Base-by-base conservation (phyloP, 306 rosid genomes). In the Astragalus glycyphyllos region DNA sequence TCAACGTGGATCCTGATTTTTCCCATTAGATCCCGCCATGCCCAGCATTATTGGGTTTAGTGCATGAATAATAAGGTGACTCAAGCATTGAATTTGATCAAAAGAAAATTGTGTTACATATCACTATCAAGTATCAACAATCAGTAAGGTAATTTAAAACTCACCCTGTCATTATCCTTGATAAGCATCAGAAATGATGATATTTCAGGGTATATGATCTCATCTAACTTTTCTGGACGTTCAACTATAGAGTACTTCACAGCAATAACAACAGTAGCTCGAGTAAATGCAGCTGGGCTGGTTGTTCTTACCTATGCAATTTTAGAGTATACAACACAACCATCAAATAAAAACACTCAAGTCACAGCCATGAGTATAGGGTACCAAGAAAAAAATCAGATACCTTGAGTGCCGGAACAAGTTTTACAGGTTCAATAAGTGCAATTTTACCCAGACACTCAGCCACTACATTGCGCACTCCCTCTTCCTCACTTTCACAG, bases 381-480 rank as follows among this genome's bases (percentile, higher is more conserved):
- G 63, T 67, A 61, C 67, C 34, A 42, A 38, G 38, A 26, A 48
- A 59, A 65, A 53, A 67, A 7, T 57, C 23, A 67, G 32, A 79
- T 87, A 91, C 99, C 97, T 89, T 91, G 8, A 95, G 99, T 41
- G 99, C 97, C 14, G 97, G 99, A 82, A 95, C 89, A 68, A 95
- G 97, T 80, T 95, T 95, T 79, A 84, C 81, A 58, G 97, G 97
- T 80, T 95, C 99, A 74, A 95, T 89, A 60, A 95, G 97, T 1
- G 99, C 99, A 85, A 95, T 82, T 85, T 95, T 95, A 35, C 99
- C 99, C 17, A 95, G 83, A 76, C 99, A 95, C 83, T 95, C 99
- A 0, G 99, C 99, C 57, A 91, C 99, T 4, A 95, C 99, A 68
- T 95, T 95, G 71, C 99, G 96, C 74, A 95, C 97, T 51, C 97